A percentile compares a stretch with the other conserved stretches of the same genome.
These are phyloP conservation scores for Aspergillus caelatus DNA, from an alignment of 2,329 filamentous ascomycete species.

Conservation along the genomic window DNA sequence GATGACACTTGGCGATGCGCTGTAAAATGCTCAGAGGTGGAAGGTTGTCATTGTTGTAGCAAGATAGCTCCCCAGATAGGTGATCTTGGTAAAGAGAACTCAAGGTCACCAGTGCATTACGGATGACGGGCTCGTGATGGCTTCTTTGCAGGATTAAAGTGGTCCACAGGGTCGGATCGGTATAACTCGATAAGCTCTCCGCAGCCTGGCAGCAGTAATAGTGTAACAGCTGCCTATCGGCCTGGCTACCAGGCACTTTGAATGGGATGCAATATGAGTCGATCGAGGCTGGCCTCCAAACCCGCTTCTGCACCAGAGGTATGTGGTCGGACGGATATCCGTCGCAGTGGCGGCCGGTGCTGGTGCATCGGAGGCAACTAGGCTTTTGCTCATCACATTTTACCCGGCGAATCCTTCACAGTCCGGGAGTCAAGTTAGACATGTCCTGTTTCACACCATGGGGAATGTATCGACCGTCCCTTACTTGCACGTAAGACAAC, in stretches of 20 bases:
- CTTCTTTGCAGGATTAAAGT: slow-evolving; percentile 23
- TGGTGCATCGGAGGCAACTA: slow-evolving; percentile 25
- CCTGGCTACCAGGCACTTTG: slow-evolving; percentile 27
- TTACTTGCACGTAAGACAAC: slow-evolving; percentile 24
- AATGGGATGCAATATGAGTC: slow-evolving; percentile 27
- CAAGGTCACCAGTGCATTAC: slow-evolving; percentile 24
- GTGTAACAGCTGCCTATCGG: slow-evolving; percentile 27
- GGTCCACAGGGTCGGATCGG: slow-evolving; percentile 24
- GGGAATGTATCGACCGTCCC: background rate
- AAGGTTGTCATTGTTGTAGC: background rate
- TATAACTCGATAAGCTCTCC: slow-evolving; percentile 20
- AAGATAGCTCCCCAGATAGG: background rate
- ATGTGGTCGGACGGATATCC: slow-evolving; percentile 17
- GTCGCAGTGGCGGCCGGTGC: slow-evolving; percentile 26
- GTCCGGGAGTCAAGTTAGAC: slow-evolving; percentile 2
- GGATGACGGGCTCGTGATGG: slow-evolving; percentile 26
- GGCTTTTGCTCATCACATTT: slow-evolving; percentile 33
- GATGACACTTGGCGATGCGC: slow-evolving; percentile 26
- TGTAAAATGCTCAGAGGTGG: slow-evolving; percentile 10
- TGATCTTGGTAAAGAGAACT: slow-evolving; percentile 24
- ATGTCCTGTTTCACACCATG: background rate
- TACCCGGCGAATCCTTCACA: slow-evolving; percentile 22
- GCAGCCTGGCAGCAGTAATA: slow-evolving; percentile 26
- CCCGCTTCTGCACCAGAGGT: background rate
- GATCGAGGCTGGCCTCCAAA: slow-evolving; percentile 5